Evolutionary conservation across 371 early-diverging fungal species (phyloP).

Genomic region (Capillidium rhysosporum): DNA sequence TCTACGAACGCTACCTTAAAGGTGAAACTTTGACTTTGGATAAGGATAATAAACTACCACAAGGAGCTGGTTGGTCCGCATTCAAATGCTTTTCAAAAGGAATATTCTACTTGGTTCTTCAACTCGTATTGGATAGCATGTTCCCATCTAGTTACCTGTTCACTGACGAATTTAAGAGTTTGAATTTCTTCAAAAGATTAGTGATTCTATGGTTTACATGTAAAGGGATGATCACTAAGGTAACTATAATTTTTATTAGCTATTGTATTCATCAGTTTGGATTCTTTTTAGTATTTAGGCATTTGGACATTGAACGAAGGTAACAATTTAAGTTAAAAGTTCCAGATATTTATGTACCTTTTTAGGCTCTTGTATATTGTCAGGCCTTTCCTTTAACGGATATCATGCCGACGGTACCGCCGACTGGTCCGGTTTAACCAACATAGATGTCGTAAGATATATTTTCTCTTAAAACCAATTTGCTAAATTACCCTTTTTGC

Average conservation of each 20-base stretch:
- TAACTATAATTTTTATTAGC: constrained; percentile 4
- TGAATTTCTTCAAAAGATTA: constrained; percentile 17
- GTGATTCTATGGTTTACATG: constrained; percentile 25
- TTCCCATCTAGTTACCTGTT: constrained; percentile 27
- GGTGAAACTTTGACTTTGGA: background rate
- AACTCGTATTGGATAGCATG: constrained; percentile 21
- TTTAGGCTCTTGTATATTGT: constrained; percentile 26
- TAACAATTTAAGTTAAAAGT: background rate
- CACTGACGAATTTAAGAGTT: constrained; percentile 22
- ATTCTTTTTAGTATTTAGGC: constrained; percentile 28
- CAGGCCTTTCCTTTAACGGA: constrained; percentile 43
- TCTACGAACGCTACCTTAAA: constrained; percentile 17
- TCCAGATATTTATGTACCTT: background rate
- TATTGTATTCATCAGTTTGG: background rate
- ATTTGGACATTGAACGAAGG: constrained; percentile 43
- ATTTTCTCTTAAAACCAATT: constrained; percentile 1
- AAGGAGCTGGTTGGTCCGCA: constrained; percentile 18
- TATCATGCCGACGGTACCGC: constrained; percentile 21
- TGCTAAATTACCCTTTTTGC: background rate
- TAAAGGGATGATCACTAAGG: constrained; percentile 34
- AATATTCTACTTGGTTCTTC: constrained; percentile 23
- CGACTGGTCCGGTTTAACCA: constrained; percentile 33
- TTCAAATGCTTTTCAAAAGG: constrained; percentile 22
- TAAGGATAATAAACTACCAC: constrained; percentile 10
- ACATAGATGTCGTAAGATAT: constrained; percentile 22